Base-by-base conservation (phyloP, 2,329 filamentous ascomycete species). In the Aspergillus thermomutatus region DNA sequence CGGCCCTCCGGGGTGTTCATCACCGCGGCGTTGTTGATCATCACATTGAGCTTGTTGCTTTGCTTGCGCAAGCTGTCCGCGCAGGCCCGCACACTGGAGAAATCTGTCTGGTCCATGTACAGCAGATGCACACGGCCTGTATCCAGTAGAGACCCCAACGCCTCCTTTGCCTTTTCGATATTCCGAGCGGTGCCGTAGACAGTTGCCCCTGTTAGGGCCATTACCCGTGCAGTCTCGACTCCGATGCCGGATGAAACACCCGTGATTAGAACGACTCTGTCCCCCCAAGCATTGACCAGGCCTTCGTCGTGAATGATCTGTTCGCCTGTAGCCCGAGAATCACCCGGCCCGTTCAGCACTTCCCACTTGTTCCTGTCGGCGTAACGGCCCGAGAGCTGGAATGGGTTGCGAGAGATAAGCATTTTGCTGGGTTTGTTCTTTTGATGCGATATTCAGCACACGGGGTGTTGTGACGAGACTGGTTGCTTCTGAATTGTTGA, bases 11-110 rank as follows among this genome's bases (percentile, higher is more conserved):
- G 61, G 19, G 58, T 37, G 4, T 49, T 60, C 69, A 81, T 79
- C 46, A 83, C 71, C 1, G 72, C 78, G 1, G 74, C 78, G 59
- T 80, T 81, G 65, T 68, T 72, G 52, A 81, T 65, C 19, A 81
- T 50, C 17, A 68, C 52, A 21, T 55, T 64, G 17, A 68, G 46
- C 25, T 56, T 51, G n/a, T 49, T 46, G 9, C 46, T 62, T 10
- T 57, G 49, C 4, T 41, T 43, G 6, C 60, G 55, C 7, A 66
- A 55, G 7, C 51, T 11, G 5, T 49, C 21, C 6, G 63, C 59
- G 3, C 53, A 59, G 3, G 21, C 46, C 21, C 57, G 61, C 3
- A 66, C 59, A 31, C 61, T 65, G 0, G 50, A 25, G 0, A 66
- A 40, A 1, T 60, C 60, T 1, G 50, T 45, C 5, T 58, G 57